Percentiles rank a stretch among this genome's conserved stretches.
These are phyloP conservation scores for Venturia aucupariae DNA, from an alignment of 2,329 filamentous ascomycete species.

Conservation along the genomic window DNA sequence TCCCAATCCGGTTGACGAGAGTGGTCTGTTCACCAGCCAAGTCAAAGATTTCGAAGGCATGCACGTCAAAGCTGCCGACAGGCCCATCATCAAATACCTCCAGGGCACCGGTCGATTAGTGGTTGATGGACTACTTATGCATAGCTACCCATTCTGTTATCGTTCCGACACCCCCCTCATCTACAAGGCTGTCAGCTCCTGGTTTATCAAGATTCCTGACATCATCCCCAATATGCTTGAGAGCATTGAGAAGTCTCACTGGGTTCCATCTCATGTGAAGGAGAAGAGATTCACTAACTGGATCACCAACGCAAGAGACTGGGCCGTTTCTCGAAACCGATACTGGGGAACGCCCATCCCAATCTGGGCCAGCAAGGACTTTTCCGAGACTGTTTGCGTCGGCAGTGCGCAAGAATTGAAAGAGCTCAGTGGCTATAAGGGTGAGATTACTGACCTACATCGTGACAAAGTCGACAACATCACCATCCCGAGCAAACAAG, in stretches of 20 bases:
- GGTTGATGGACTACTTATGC: conserved; percentile 77
- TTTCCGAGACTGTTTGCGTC: conserved; percentile 76
- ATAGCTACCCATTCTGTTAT: conserved; percentile 91
- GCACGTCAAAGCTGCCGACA: conserved; percentile 88
- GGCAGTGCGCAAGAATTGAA: conserved; percentile 79
- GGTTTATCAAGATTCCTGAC: conserved; percentile 84
- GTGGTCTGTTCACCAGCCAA: conserved; percentile 66
- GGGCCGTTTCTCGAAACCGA: conserved; percentile 88
- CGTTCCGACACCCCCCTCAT: conserved; percentile 93
- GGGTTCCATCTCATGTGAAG: conserved; percentile 86
- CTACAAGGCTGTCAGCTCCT: conserved; percentile 82
- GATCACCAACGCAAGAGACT: conserved; percentile 85
- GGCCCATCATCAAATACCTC: conserved; percentile 82
- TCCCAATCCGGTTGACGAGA: conserved; percentile 86
- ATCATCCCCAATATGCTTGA: conserved; percentile 83
- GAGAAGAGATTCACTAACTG: conserved; percentile 85
- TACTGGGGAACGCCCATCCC: conserved; percentile 95
- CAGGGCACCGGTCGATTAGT: conserved; percentile 68
- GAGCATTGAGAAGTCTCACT: conserved; percentile 81
- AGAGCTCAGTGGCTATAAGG: conserved; percentile 75
- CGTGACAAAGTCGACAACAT: conserved; percentile 90
- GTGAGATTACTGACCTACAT: conserved; percentile 77
- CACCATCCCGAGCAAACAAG: conserved; percentile 82
- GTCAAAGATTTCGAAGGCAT: conserved; percentile 75
- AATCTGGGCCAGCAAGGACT: conserved; percentile 83